phyloP scores from a whole-genome alignment of 768 basidiomycete species.

The Strobilomyces echinocephalus region DNA sequence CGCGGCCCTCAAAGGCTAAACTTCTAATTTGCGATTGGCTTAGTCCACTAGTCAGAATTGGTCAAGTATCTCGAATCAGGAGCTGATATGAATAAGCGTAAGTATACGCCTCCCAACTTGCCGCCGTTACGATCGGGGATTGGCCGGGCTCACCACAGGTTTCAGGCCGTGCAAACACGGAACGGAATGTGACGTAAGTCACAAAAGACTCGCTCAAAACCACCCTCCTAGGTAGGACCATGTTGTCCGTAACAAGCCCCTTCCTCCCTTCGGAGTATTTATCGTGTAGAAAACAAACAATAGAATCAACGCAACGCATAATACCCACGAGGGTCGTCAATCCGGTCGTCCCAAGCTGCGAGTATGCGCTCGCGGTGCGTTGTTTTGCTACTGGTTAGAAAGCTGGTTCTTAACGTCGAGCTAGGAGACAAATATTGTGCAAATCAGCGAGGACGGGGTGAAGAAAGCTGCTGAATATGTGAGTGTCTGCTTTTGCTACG shows the following conservation, averaged over 20 bases:
- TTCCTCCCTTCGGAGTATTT: neutral
- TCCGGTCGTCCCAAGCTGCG: constrained; percentile 56
- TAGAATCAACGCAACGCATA: neutral
- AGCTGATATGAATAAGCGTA: no score
- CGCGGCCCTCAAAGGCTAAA: constrained; percentile 17
- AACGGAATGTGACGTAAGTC: constrained; percentile 8
- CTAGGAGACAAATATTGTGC: constrained; percentile 58
- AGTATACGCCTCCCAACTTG: neutral
- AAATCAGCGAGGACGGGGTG: constrained; percentile 57
- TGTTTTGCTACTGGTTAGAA: neutral
- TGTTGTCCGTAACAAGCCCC: constrained; percentile 17
- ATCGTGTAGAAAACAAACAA: neutral
- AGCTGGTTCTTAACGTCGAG: neutral
- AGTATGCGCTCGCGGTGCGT: constrained; percentile 55
- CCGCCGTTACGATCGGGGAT: neutral
- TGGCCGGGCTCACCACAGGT: neutral
- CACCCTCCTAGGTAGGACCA: neutral
- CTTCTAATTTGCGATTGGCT: constrained; percentile 6
- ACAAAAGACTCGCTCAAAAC: neutral
- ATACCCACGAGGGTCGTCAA: constrained; percentile 32
- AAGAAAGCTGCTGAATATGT: constrained; percentile 65
- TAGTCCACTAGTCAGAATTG: neutral
- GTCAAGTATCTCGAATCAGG: no score
- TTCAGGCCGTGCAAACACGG: constrained; percentile 3
- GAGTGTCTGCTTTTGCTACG: constrained; percentile 14